Conservation (phyloP, 352 stramenopile genomes). For the Pythium aphanidermatum region DNA sequence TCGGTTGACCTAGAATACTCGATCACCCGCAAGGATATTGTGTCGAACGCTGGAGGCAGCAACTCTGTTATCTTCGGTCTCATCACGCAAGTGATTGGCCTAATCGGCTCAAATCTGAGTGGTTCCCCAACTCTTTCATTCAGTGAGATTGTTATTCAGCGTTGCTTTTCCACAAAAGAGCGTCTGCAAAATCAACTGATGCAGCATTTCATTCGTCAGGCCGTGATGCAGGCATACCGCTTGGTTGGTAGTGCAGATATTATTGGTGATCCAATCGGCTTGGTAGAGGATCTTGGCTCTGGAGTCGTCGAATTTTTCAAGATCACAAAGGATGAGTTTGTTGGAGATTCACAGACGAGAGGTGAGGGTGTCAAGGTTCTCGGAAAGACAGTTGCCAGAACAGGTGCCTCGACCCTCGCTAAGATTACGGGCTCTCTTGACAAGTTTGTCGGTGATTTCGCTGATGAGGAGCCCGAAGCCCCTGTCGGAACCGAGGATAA, state of each 20-base stretch:
- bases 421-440: constrained; percentile 86
- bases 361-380: constrained; percentile 84
- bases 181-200: constrained; percentile 72
- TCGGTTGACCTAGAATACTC: constrained; percentile 76
- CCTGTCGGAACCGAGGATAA: constrained; percentile 16
- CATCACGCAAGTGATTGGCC: constrained; percentile 70
- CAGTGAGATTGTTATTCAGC: constrained; percentile 77
- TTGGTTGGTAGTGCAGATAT: constrained; percentile 82
- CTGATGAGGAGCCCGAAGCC: constrained; percentile 27
- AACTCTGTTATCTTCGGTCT: constrained; percentile 78
- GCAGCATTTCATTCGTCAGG: constrained; percentile 79
- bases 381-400: constrained; percentile 80
- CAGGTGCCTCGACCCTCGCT: constrained; percentile 59
- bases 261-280: constrained; percentile 81
- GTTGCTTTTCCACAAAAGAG: constrained; percentile 80
- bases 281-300: constrained; percentile 83
- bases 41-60: constrained; percentile 43
- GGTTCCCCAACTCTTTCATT: constrained; percentile 80
- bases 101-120: constrained; percentile 82
- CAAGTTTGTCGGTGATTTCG: constrained; percentile 78
- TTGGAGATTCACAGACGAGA: constrained; percentile 74
- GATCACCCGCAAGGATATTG: constrained; percentile 81
- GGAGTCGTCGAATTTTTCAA: constrained; percentile 84
- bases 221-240: constrained; percentile 78
- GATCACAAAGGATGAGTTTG: constrained; percentile 83